phyloP scores from a whole-genome alignment of 345 rosid species.

The Linum lewisii region DNA sequence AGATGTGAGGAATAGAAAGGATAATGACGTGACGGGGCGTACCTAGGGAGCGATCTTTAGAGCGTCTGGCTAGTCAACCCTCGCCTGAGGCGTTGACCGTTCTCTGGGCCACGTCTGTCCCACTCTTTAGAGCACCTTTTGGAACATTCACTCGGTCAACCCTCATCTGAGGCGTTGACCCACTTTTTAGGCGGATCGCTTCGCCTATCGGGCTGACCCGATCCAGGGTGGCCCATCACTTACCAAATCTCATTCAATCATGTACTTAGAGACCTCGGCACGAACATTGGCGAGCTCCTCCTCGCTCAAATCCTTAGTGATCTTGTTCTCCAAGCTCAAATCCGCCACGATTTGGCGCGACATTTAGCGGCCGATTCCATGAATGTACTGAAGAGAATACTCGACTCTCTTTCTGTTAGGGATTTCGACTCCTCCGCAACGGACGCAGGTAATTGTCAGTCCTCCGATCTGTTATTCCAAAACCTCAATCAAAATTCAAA shows the following conservation, averaged over 20 bases:
- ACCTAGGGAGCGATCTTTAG: too few relatives aligned
- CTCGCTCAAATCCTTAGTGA: constrained; percentile 80
- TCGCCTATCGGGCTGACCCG: too few relatives aligned
- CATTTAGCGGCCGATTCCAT: constrained; percentile 71
- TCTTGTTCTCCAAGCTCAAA: constrained; percentile 65
- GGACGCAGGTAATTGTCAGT: constrained; percentile 54
- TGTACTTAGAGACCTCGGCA: constrained; percentile 83
- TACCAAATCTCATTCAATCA: constrained; percentile 95
- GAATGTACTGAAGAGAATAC: constrained; percentile 82
- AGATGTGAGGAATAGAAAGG: too few relatives aligned
- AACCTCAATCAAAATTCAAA: not conserved
- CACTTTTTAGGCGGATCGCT: too few relatives aligned
- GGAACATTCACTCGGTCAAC: too few relatives aligned
- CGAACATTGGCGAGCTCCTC: constrained; percentile 68
- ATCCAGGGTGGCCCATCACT: too few relatives aligned
- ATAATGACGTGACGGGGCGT: too few relatives aligned
- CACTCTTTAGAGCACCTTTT: too few relatives aligned
- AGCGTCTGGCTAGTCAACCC: too few relatives aligned
- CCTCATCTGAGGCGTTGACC: too few relatives aligned
- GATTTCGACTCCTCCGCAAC: constrained; percentile 91
- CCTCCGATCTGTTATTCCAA: constrained; percentile 30
- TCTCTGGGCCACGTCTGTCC: too few relatives aligned
- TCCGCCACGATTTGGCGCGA: constrained; percentile 67
- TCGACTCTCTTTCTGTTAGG: constrained; percentile 74
- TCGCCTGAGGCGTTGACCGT: too few relatives aligned